A percentile compares a stretch with the other conserved stretches of the same genome.
Conservation (phyloP, 2,329 filamentous ascomycete species). For the Tricladium varicosporioides region DNA sequence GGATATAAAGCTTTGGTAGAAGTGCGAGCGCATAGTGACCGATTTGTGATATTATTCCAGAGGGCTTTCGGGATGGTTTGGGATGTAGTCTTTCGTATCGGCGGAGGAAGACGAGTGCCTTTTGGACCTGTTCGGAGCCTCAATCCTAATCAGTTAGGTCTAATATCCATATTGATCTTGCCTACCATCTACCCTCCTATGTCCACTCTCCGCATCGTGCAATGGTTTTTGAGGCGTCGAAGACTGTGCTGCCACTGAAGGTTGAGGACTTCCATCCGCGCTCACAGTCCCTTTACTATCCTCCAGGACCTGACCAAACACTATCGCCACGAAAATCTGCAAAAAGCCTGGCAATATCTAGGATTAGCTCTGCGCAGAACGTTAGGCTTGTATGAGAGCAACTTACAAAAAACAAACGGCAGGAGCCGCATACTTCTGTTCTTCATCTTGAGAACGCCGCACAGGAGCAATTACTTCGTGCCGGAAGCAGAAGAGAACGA, state of each 20-base stretch:
- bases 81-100: slow-evolving; percentile 31
- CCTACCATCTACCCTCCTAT: slow-evolving; percentile 28
- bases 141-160: slow-evolving; percentile 19
- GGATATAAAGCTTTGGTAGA: slow-evolving; percentile 64
- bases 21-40: slow-evolving; percentile 61
- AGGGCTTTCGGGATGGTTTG: slow-evolving; percentile 44
- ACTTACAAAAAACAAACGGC: slow-evolving; percentile 34
- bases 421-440: slow-evolving; percentile 27
- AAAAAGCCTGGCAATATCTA: slow-evolving; percentile 26
- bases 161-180: neutral
- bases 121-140: slow-evolving; percentile 35
- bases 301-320: slow-evolving; percentile 20
- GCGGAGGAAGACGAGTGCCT: slow-evolving; percentile 36
- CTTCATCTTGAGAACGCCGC: slow-evolving; percentile 31
- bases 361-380: neutral
- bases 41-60: slow-evolving; percentile 54
- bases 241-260: slow-evolving; percentile 27
- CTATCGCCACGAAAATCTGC: slow-evolving; percentile 23
- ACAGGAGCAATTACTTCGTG: slow-evolving; percentile 26
- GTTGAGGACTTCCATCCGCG: slow-evolving; percentile 25
- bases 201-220: slow-evolving; percentile 21
- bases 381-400: neutral
- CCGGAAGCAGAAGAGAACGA: slow-evolving; percentile 20
- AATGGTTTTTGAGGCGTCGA: slow-evolving; percentile 27
- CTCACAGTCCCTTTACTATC: slow-evolving; percentile 20